Conservation (phyloP, 306 rosid species). For the Sechiopsis laciniata region DNA sequence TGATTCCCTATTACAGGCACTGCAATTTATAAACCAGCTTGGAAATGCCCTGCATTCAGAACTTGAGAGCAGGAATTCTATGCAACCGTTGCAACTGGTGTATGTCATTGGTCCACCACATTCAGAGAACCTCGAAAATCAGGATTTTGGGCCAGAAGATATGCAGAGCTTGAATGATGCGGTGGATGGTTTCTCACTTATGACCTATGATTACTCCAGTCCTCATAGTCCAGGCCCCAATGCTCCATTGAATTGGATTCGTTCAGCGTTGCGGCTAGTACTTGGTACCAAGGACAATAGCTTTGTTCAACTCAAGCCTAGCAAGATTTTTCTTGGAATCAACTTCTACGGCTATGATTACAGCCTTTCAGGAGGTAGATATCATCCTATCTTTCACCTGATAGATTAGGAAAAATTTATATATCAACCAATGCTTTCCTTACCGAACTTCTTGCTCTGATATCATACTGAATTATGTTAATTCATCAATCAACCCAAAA, state of each 20-base stretch:
- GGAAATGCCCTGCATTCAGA: constrained; percentile 77
- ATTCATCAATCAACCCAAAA: too few relatives aligned
- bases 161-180: constrained; percentile 52
- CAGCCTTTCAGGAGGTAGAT: constrained; percentile 56
- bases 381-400: constrained; percentile 2
- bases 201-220: constrained; percentile 89
- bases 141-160: constrained; percentile 85
- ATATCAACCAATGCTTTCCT: too few relatives aligned
- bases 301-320: constrained; percentile 32
- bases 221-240: constrained; percentile 89
- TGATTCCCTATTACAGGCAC: constrained; percentile 51
- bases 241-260: constrained; percentile 95
- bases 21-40: constrained; percentile 75
- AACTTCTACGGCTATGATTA: constrained; percentile 93
- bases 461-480: too few relatives aligned
- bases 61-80: constrained; percentile 34
- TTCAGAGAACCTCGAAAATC: constrained; percentile 60
- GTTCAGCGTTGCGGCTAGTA: constrained; percentile 46
- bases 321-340: constrained; percentile 79
- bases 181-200: constrained; percentile 87
- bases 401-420: too few relatives aligned
- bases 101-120: constrained; percentile 91
- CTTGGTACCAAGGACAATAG: constrained; percentile 41
- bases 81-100: constrained; percentile 54
- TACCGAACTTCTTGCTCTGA: too few relatives aligned